Conservation (phyloP, 108 stramenopile species). For the Nannochloropsis oceanica region DNA sequence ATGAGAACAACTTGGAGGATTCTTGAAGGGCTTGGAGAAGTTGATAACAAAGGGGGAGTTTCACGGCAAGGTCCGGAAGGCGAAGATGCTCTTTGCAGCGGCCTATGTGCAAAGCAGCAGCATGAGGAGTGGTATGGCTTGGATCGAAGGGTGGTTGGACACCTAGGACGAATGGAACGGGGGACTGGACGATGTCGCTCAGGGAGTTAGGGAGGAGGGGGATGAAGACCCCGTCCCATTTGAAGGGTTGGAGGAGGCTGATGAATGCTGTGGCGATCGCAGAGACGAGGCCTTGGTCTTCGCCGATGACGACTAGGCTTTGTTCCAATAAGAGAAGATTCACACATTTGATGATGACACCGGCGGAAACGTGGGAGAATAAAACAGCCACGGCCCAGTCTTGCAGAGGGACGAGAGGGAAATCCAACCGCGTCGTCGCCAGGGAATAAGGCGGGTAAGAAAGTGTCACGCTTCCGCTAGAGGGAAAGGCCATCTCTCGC, state of each 20-base stretch:
- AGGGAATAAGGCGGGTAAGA: background rate
- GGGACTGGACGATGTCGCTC: background rate
- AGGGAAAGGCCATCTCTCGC: background rate
- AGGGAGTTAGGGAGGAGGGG: background rate
- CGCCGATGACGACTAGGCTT: background rate
- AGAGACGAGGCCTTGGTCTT: background rate
- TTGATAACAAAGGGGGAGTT: background rate
- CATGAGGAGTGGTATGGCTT: background rate
- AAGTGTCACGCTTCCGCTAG: background rate
- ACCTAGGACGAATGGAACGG: background rate
- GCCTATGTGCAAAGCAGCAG: background rate
- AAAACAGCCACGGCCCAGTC: background rate
- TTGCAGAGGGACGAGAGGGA: background rate
- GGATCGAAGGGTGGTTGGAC: background rate
- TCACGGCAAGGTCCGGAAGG: background rate
- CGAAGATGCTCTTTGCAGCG: background rate
- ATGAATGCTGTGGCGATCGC: background rate
- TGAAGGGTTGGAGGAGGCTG: background rate
- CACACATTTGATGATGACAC: background rate
- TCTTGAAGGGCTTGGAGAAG: background rate
- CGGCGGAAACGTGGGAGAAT: background rate
- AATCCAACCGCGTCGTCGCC: background rate
- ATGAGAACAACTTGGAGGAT: background rate
- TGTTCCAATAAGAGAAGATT: background rate
- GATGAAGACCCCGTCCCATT: slow-evolving; percentile 2